Percentiles rank a stretch among this genome's conserved stretches.
These are phyloP conservation scores for Ilex paraguariensis DNA, from an alignment of 305 asterid genomes.

Conservation along the genomic window DNA sequence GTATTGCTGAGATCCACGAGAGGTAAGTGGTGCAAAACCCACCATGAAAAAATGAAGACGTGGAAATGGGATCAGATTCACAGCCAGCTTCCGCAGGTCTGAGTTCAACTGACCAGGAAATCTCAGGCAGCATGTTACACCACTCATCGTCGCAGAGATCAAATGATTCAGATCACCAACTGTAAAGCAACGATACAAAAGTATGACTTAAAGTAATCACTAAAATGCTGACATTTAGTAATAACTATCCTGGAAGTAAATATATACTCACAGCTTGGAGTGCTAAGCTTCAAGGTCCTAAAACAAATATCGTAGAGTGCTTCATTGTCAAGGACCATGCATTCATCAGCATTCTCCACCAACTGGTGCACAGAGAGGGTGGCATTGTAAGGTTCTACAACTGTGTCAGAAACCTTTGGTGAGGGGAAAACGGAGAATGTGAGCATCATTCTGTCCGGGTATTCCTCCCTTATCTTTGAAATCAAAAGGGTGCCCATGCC, in stretches of 20 bases:
- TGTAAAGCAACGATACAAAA: slow-evolving; percentile 16
- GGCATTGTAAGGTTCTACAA: slow-evolving; percentile 82
- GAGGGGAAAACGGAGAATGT: slow-evolving; percentile 91
- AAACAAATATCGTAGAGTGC: slow-evolving; percentile 86
- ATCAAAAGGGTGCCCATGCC: slow-evolving; percentile 92
- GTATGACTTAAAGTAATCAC: background rate
- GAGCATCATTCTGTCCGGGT: slow-evolving; percentile 91
- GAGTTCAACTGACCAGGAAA: slow-evolving; percentile 92
- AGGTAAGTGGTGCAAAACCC: slow-evolving; percentile 85
- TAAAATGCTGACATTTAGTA: background rate
- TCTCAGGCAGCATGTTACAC: slow-evolving; percentile 80
- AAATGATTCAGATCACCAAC: slow-evolving; percentile 89
- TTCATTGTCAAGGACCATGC: slow-evolving; percentile 92
- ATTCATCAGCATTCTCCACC: slow-evolving; percentile 90
- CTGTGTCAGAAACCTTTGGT: slow-evolving; percentile 86
- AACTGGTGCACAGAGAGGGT: slow-evolving; percentile 86
- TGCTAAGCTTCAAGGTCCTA: slow-evolving; percentile 90
- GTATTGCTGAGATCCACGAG: slow-evolving; percentile 88
- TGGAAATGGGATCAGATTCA: slow-evolving; percentile 82
- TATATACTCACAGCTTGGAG: slow-evolving; percentile 77
- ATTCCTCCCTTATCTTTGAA: slow-evolving; percentile 85
- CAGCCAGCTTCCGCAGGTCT: slow-evolving; percentile 74
- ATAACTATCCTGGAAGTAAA: background rate
- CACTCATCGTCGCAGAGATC: slow-evolving; percentile 90
- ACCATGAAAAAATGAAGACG: slow-evolving; percentile 96